Percentiles rank a stretch among this genome's conserved stretches.
These are phyloP conservation scores for Xylaria grammica DNA, from an alignment of 495 filamentous ascomycete genomes.

Conservation along the genomic window DNA sequence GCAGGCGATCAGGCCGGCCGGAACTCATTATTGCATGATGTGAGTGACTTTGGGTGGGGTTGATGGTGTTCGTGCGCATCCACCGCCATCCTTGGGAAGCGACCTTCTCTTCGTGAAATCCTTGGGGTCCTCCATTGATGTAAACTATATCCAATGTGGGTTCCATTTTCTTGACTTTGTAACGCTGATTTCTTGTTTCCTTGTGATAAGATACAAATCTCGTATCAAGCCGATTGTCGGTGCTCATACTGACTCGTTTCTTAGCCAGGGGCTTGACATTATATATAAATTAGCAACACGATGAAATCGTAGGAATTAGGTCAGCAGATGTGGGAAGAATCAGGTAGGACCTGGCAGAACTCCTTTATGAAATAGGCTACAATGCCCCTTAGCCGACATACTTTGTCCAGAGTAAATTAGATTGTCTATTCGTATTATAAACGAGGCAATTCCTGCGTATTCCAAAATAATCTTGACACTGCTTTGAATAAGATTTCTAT, in stretches of 20 bases:
- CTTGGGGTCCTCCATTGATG: neutral
- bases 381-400: neutral
- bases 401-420: neutral
- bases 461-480: too few relatives aligned
- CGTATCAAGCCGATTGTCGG: neutral
- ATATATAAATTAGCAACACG: slow-evolving; percentile 11
- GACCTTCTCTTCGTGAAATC: neutral
- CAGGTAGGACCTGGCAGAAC: neutral
- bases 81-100: neutral
- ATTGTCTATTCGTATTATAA: too few relatives aligned
- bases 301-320: neutral
- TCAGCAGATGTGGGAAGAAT: neutral
- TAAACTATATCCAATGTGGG: slow-evolving; percentile 3
- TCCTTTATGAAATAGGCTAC: neutral
- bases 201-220: neutral
- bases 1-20: slow-evolving; percentile 9
- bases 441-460: too few relatives aligned
- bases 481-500: too few relatives aligned
- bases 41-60: neutral
- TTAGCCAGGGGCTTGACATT: neutral
- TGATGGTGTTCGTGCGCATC: slow-evolving; percentile 10
- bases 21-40: neutral
- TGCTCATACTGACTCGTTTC: neutral
- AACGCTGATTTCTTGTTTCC: neutral
- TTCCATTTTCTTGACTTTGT: neutral